Evolutionary conservation across 768 basidiomycete species (phyloP).

Genomic region (Xerocomellus intermedius): DNA sequence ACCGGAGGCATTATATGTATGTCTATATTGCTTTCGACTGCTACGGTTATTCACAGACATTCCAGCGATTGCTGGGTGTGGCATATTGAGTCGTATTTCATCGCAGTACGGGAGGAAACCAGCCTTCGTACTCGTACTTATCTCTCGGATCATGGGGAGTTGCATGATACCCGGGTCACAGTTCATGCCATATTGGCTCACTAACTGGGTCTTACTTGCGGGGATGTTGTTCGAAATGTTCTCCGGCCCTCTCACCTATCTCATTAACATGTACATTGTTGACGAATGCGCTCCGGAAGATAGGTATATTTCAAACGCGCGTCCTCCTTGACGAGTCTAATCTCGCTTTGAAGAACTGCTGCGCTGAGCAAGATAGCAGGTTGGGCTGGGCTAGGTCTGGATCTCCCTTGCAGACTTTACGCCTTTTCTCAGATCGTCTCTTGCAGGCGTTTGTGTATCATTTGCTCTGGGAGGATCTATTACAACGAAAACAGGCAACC

Average conservation of each 20-base stretch:
- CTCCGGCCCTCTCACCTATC: conserved; percentile 14
- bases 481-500: conserved; percentile 25
- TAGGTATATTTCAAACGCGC: conserved; percentile 12
- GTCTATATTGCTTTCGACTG: background rate
- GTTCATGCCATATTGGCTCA: conserved; percentile 11
- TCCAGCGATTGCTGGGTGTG: conserved; percentile 26
- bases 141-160: conserved; percentile 4
- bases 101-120: conserved; percentile 30
- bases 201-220: conserved; percentile 16
- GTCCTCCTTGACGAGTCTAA: conserved; percentile 3
- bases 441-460: conserved; percentile 25
- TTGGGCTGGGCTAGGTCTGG: conserved; percentile 29
- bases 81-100: conserved; percentile 22
- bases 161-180: conserved; percentile 19
- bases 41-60: background rate
- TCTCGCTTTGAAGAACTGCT: conserved; percentile 18
- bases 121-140: conserved; percentile 13
- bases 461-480: conserved; percentile 31
- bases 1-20: conserved; percentile 22
- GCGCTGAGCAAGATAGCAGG: conserved; percentile 27
- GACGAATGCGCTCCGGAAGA: conserved; percentile 25
- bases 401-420: background rate
- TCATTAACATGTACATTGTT: conserved; percentile 30
- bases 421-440: background rate
- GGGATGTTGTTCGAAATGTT: conserved; percentile 19